Conservation (phyloP, 352 stramenopile genomes). For the Peronospora belbahrii region DNA sequence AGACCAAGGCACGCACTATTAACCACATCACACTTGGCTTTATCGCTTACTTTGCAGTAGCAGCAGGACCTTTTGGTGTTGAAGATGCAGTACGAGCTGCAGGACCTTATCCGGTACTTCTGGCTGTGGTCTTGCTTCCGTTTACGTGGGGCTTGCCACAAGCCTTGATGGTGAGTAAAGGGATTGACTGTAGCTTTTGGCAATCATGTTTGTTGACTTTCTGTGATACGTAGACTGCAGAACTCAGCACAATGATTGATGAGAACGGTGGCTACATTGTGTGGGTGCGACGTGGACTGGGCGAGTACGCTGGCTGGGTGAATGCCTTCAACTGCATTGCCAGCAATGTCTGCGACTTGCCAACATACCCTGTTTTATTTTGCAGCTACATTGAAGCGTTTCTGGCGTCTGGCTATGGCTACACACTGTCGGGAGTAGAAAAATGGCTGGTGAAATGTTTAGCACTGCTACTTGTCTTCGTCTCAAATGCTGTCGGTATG, state of each 20-base stretch:
- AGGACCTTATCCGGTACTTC: slow-evolving; percentile 56
- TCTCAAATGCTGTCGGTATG: slow-evolving; percentile 68
- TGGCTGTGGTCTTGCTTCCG: slow-evolving; percentile 63
- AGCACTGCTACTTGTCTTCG: slow-evolving; percentile 64
- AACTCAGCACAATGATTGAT: slow-evolving; percentile 80
- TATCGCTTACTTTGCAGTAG: slow-evolving; percentile 81
- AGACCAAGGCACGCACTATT: slow-evolving; percentile 53
- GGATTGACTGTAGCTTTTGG: not conserved
- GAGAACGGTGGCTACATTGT: slow-evolving; percentile 83
- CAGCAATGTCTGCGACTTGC: slow-evolving; percentile 80
- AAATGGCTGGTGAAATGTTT: slow-evolving; percentile 66
- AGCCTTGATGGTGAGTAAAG: slow-evolving; percentile 55
- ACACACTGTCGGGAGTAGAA: slow-evolving; percentile 42
- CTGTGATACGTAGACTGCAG: slow-evolving; percentile 39
- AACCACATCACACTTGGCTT: slow-evolving; percentile 78
- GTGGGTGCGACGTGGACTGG: slow-evolving; percentile 73
- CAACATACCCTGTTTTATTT: slow-evolving; percentile 78
- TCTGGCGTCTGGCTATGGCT: slow-evolving; percentile 46
- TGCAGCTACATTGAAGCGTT: slow-evolving; percentile 82
- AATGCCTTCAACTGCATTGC: slow-evolving; percentile 83
- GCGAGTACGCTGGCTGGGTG: slow-evolving; percentile 75
- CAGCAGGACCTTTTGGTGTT: slow-evolving; percentile 67
- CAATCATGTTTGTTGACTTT: not conserved
- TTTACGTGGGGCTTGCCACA: slow-evolving; percentile 82
- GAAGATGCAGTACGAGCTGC: slow-evolving; percentile 70